Base-by-base conservation (phyloP, 306 rosid genomes). In the Quercus cerris region DNA sequence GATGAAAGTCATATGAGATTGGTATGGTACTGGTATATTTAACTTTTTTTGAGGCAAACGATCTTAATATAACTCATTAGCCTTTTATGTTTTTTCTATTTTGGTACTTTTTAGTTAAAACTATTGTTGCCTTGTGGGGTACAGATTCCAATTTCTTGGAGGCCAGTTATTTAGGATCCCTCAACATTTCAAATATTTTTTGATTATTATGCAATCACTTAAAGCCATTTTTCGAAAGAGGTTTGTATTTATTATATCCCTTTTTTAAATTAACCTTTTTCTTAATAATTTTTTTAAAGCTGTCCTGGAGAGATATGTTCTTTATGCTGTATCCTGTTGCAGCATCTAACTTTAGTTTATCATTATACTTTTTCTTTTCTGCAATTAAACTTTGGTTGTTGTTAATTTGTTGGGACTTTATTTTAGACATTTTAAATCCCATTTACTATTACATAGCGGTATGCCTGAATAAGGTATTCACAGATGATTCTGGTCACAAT, bases 1-100 rank as follows among this genome's bases (percentile, higher is more conserved):
- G 87, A 83, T 59, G 89, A 86, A 81, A 74, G 85, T 77, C 85
- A n/a, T 83, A 86, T 64, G 89, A 86, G 83, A 81, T 86, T 81
- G 89, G 87, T 56, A 83, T 79, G 64, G 72, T 81, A 62, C 85
- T 83, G 85, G 89, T 86, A 81, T 63, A 25, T 64, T 81, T 46
- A 49, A 49, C 67, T 56, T 22, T 28, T 66, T 66, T 38, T 38
- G 46, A 66, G 56, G 61, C 31, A 70, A 71, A 58, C n/a, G 71
- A 71, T 63, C 30, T 3, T 49, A 0, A 27, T 59, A 22, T 14
- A 64, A 54, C 52, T 74, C 31, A 25, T 75, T 55, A 69, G 55
- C 77, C 33, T 22, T 76, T 57, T 66, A n/a, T 30, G 12, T 63
- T 69, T 70, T 76, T 28, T 62, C 38, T 80, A 56, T 57, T 71